These are phyloP conservation scores for Lactifluus echinatus DNA, from an alignment of 768 basidiomycete genomes.

Conservation along the genomic window DNA sequence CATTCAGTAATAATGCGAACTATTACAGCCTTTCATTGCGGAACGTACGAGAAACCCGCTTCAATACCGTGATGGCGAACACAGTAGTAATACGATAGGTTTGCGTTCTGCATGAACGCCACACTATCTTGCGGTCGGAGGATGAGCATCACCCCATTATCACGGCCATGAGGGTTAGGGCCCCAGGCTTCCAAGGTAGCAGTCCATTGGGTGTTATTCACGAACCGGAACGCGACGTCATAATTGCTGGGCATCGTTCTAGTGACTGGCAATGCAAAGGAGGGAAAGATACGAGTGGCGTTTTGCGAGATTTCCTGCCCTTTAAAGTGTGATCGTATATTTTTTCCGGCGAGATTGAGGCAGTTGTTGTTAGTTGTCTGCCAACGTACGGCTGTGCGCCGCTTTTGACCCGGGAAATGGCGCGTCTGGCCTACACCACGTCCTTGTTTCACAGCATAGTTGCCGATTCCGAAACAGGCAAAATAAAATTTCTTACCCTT, in stretches of 20 bases:
- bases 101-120: slow-evolving; percentile 42
- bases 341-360: neutral
- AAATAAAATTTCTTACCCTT: neutral
- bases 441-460: neutral
- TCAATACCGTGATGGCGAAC: slow-evolving; percentile 33
- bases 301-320: neutral
- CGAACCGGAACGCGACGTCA: slow-evolving; percentile 44
- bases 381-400: slow-evolving; percentile 12
- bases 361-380: neutral
- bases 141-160: slow-evolving; percentile 24
- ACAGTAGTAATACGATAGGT: slow-evolving; percentile 39
- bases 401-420: slow-evolving; percentile 14
- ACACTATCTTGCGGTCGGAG: slow-evolving; percentile 36
- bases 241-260: slow-evolving; percentile 29
- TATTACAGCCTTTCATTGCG: neutral
- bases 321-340: neutral
- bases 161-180: slow-evolving; percentile 25
- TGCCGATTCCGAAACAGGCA: neutral
- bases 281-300: neutral
- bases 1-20: neutral
- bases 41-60: slow-evolving; percentile 39
- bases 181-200: slow-evolving; percentile 32
- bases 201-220: slow-evolving; percentile 37
- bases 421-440: neutral
- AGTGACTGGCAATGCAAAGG: neutral